Base-by-base conservation (phyloP, 371 early-diverging fungal genomes). In the Rhizopus microsporus region DNA sequence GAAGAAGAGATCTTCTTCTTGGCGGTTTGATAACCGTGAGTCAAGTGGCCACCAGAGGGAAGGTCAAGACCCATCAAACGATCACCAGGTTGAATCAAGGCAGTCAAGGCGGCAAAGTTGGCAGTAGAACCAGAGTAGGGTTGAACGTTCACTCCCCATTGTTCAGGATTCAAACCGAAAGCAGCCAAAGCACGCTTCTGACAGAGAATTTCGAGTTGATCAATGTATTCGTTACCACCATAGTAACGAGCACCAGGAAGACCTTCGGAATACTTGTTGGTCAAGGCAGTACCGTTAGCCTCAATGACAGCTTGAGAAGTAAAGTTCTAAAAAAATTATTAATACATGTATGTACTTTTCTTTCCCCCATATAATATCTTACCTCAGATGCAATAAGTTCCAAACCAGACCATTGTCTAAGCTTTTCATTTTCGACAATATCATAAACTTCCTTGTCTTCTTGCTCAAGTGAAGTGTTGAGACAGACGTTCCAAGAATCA, bases 191-290 rank as follows among this genome's bases (percentile, higher is more conserved):
- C 99, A 69, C 99, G 92, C 77, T 91, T 75, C 68, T 93, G 96
- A 84, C 99, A 99, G 52, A 99, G 81, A 54, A 70, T 67, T 84
- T 99, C 99, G 55, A 98, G 89, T 79, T 85, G 82, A 82, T 99
- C 99, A 71, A 99, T 95, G 79, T 83, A 91, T 82, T 97, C 95
- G 77, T 98, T 99, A 65, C 99, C 99, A 80, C 91, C 90, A 63
- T 90, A 92, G 79, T 88, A 93, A 72, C 96, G 93, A 32, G 95
- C 96, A 29, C 93, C 93, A 35, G 97, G 96, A 53, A 92, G 93
- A 84, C 99, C 99, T 78, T 99, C 99, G 15, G 97, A 97, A 86
- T 99, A 99, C 82, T 99, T 99, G 93, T 99, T 99, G 70, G 97
- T 97, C 82, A 99, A 86, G 13, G 93, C 83, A n/a, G 99, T 97